phyloP scores from a whole-genome alignment of 1,139 yeast species.

The Protomyces gravidus region DNA sequence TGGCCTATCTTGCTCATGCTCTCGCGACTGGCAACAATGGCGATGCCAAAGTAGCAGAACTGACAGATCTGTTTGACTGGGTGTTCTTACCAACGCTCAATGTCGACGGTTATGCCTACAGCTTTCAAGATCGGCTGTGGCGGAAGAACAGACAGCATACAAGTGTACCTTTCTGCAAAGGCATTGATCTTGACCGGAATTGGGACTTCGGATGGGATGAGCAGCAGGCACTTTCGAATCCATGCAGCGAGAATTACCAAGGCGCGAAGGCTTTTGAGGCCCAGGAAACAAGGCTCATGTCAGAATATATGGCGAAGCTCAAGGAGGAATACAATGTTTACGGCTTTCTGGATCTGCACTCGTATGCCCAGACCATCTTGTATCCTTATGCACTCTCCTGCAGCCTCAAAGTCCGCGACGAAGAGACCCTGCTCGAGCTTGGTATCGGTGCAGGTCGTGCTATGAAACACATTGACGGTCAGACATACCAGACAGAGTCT shows the following conservation, averaged over 20 bases:
- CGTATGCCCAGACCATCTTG: constrained; percentile 67
- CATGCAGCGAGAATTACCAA: constrained; percentile 48
- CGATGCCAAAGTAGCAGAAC: constrained; percentile 40
- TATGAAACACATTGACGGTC: constrained; percentile 59
- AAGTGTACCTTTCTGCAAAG: constrained; percentile 60
- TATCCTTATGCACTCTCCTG: constrained; percentile 83
- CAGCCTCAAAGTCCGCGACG: constrained; percentile 65
- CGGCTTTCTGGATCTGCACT: constrained; percentile 78
- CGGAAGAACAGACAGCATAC: constrained; percentile 81
- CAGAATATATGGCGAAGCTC: constrained; percentile 53
- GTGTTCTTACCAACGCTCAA: constrained; percentile 75
- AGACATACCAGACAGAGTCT: constrained; percentile 61
- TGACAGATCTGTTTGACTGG: constrained; percentile 57
- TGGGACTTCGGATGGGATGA: constrained; percentile 64
- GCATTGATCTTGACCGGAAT: constrained; percentile 83
- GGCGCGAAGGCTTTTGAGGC: constrained; percentile 78
- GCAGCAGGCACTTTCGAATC: constrained; percentile 6
- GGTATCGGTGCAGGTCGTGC: constrained; percentile 77
- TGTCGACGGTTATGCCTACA: constrained; percentile 84
- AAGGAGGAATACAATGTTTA: constrained; percentile 51
- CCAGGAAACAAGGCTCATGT: constrained; percentile 62
- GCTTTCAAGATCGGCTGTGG: constrained; percentile 88
- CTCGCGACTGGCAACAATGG: constrained; percentile 52
- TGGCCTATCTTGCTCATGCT: constrained; percentile 57
- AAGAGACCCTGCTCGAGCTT: constrained; percentile 71